phyloP scores from a whole-genome alignment of 176 grass and related monocot species.

The Poa annua region DNA sequence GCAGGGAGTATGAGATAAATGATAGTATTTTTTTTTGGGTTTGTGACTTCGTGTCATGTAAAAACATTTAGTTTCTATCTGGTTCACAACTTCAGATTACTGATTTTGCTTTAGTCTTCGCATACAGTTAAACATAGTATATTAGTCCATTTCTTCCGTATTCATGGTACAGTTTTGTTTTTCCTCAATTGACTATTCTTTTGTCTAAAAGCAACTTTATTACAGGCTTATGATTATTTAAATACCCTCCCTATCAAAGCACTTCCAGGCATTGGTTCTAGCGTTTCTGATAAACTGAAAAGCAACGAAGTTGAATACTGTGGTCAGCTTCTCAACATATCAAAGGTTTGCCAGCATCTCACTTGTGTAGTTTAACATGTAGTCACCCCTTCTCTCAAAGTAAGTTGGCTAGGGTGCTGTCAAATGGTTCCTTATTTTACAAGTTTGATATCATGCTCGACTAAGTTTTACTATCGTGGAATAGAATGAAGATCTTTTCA shows the following conservation, averaged over 20 bases:
- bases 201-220: constrained; percentile 29
- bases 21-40: background rate
- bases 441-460: background rate
- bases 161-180: background rate
- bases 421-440: background rate
- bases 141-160: constrained; percentile 23
- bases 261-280: constrained; percentile 87
- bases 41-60: background rate
- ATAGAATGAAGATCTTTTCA: background rate
- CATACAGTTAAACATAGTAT: background rate
- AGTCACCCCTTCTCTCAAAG: constrained; percentile 16
- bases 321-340: constrained; percentile 63
- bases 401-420: background rate
- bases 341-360: constrained; percentile 55
- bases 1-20: background rate
- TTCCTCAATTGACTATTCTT: background rate
- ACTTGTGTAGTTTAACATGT: constrained; percentile 35
- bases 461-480: constrained; percentile 15
- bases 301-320: constrained; percentile 67
- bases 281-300: constrained; percentile 69
- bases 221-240: constrained; percentile 79
- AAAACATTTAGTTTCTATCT: background rate
- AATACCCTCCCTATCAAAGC: constrained; percentile 76
- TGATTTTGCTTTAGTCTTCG: constrained; percentile 21
- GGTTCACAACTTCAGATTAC: background rate